Evolutionary conservation across 176 grass and related monocot genomes (phyloP).

Genomic region (Poa pratensis): DNA sequence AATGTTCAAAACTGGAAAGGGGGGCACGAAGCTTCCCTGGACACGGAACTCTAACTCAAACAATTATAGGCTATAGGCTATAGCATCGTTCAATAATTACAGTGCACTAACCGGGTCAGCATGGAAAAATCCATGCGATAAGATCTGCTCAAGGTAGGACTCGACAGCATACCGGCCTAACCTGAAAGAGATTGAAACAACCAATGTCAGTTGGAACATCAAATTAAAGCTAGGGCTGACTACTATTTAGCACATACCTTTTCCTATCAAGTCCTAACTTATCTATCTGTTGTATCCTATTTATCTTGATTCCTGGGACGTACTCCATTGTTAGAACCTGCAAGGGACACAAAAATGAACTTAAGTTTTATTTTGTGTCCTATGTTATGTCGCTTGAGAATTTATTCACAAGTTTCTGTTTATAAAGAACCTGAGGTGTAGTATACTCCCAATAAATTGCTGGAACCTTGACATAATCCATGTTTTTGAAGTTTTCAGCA

Average conservation of each 20-base stretch:
- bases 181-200: constrained; percentile 57
- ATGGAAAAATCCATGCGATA: constrained; percentile 99
- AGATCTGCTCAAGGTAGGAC: constrained; percentile 96
- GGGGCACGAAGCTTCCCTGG: not conserved
- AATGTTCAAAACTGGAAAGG: constrained; percentile 18
- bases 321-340: constrained; percentile 99
- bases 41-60: not conserved
- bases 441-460: constrained; percentile 87
- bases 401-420: constrained; percentile 33
- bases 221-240: constrained; percentile 6
- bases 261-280: constrained; percentile 93
- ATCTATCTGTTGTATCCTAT: constrained; percentile 98
- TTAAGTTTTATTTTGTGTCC: not conserved
- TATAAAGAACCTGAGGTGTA: constrained; percentile 86
- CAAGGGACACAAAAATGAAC: constrained; percentile 26
- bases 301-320: constrained; percentile 99
- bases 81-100: constrained; percentile 12
- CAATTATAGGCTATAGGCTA: constrained; percentile 6
- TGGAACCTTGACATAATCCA: constrained; percentile 95
- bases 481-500: constrained; percentile 80
- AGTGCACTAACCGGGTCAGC: constrained; percentile 83
- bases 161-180: constrained; percentile 96
- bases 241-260: constrained; percentile 57
- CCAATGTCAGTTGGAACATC: constrained; percentile 39
- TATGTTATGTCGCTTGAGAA: constrained; percentile 21